Evolutionary conservation across 371 early-diverging fungal genomes (phyloP), one percentile per base, ranked within the genome.

Genomic region (Lichtheimia corymbifera): DNA sequence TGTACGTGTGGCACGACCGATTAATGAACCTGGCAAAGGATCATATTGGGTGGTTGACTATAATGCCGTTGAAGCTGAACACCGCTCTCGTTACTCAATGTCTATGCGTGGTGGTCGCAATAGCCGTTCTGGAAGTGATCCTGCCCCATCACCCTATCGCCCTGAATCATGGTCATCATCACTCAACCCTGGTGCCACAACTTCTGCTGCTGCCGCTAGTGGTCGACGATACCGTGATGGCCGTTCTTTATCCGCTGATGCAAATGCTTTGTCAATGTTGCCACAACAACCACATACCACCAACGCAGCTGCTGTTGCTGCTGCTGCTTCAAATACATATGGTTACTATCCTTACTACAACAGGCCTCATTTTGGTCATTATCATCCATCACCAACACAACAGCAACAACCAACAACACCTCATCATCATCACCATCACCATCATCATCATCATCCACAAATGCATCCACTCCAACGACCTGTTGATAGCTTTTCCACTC

Each of bases 1-100:
- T 72, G 87, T 93, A 54, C 89, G 95, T 50, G 89, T 96, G 2
- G 94, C 97, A 18, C 83, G 97, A 56, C 91, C 93, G 1, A 80
- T 87, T 61, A 88, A 93, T 64, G 94, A 96, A 66, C 93, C 93
- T 4, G 99, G 99, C 25, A 99, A 99, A 76, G 99, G 99, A 7
- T 87, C 94, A 15, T 97, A 92, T 71, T 98, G 98, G 99, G 87
- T 88, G 4, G 79, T 93, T 9, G 91, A 93, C 61, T 72, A 73
- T 47, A 66, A 62, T 54, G 73, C 73, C 24, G 66, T 66, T 11
- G 76, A 75, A 43, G 66, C 56, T 30, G 71, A 74, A 15, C 62
- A 67, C 13, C 64, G 64, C 4, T 30, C 64, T 42, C 53, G 60
- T 22, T 64, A 64, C 25, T 50, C 64, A 15, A 68, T 54, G 59